Percentiles rank a stretch among this genome's conserved stretches.
phyloP scores from a whole-genome alignment of 305 asterid genomes.

The Solanum hybrid region DNA sequence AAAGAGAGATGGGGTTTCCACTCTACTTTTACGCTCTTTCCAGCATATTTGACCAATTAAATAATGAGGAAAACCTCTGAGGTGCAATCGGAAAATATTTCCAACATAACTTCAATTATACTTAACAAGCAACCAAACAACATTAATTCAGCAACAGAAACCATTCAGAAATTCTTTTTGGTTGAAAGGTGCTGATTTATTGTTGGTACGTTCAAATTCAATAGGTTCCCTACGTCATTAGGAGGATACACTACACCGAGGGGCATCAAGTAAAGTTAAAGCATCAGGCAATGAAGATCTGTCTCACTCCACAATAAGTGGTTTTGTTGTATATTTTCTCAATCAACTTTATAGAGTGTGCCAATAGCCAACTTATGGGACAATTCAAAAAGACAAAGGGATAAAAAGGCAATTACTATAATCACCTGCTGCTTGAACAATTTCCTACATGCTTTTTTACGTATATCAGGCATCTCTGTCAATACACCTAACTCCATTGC shows the following conservation, averaged over 20 bases:
- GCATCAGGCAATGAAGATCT: not conserved
- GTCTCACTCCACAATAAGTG: not conserved
- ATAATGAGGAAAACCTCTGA: not conserved
- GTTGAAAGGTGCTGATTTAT: not conserved
- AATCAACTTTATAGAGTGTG: not conserved
- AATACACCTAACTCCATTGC: slow-evolving; percentile 65
- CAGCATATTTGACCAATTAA: not conserved
- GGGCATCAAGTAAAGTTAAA: not conserved
- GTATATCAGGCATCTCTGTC: slow-evolving; percentile 67
- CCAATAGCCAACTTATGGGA: not conserved
- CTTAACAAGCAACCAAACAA: not conserved
- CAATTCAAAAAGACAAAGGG: not conserved
- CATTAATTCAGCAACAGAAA: not conserved
- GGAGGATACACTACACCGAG: not conserved
- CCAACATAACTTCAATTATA: not conserved
- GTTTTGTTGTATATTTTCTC: not conserved
- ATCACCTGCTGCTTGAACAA: slow-evolving; percentile 66
- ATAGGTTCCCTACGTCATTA: not conserved
- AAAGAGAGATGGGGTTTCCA: not conserved
- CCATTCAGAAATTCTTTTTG: not conserved
- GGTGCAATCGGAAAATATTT: not conserved
- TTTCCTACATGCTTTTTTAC: slow-evolving; percentile 52
- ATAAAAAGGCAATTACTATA: not conserved
- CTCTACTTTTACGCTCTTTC: not conserved
- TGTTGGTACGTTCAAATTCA: not conserved